Base-by-base conservation (phyloP, 2,329 filamentous ascomycete species). In the Phialemonium atrogriseum region DNA sequence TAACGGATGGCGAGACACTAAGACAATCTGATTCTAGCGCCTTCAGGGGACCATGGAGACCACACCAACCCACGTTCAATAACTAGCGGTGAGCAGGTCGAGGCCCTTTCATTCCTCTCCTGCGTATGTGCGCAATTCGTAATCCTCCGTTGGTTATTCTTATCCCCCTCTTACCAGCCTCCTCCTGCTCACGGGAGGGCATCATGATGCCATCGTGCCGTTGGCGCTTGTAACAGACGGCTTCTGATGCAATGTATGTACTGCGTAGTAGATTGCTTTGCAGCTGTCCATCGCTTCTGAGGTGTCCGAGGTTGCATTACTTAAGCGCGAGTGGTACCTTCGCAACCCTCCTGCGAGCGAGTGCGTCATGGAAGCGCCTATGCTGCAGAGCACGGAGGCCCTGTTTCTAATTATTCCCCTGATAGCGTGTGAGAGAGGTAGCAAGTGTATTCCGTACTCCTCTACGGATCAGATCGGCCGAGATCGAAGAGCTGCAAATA, bases 381-480 rank as follows among this genome's bases (percentile, higher is more conserved):
- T 20, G 27, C 27, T 28, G 27, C 27, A 28, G 27, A 17, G 27
- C 27, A 28, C 27, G 16, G 27, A 20, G 12, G 5, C 17, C n/a
- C 11, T 7, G 27, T 18, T 20, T 20, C 11, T 7, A 13, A 13
- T 20, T 3, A 28, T 17, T 28, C n/a, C n/a, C n/a, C n/a, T n/a
- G n/a, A n/a, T n/a, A n/a, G n/a, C n/a, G n/a, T n/a, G n/a, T n/a
- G n/a, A n/a, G n/a, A n/a, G n/a, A n/a, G n/a, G n/a, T n/a, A n/a
- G n/a, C n/a, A n/a, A n/a, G n/a, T n/a, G 27, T 28, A 28, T 28
- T 14, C 27, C 27, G 27, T 18, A 20, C 11, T 28, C 17, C 27
- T 10, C 17, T 22, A 22, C 11, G 20, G 8, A 22, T 22, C 11
- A 7, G 8, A 8, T 22, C 11, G 8, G 20, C 8, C 11, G 20